These are phyloP conservation scores for Phytophthora kernoviae DNA, from an alignment of 352 stramenopile species.

Conservation along the genomic window DNA sequence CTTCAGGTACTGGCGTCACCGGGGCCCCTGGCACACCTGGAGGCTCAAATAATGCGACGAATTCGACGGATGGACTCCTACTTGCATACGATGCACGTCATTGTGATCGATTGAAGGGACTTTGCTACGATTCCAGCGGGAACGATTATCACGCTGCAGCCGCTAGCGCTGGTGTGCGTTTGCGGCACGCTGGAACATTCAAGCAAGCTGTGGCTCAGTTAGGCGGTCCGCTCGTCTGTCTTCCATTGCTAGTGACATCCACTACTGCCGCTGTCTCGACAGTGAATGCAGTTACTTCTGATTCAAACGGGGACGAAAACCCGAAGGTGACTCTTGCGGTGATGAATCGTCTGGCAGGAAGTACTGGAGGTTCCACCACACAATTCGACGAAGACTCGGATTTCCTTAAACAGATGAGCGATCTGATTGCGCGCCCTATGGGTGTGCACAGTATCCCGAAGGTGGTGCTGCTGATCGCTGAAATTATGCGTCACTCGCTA, in stretches of 20 bases:
- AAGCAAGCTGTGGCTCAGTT: conserved; percentile 75
- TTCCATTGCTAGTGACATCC: conserved; percentile 66
- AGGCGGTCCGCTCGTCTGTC: conserved; percentile 61
- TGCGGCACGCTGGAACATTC: conserved; percentile 70
- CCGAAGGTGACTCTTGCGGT: conserved; percentile 3
- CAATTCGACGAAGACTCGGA: conserved; percentile 82
- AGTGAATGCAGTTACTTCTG: conserved; percentile 18
- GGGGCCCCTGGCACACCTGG: conserved; percentile 26
- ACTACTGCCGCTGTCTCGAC: conserved; percentile 41
- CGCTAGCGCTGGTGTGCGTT: conserved; percentile 57
- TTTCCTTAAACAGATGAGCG: conserved; percentile 76
- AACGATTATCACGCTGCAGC: conserved; percentile 70
- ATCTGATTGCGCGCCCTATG: conserved; percentile 75
- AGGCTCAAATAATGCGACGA: conserved; percentile 28
- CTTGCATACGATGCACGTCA: conserved; percentile 72
- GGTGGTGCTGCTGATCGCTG: conserved; percentile 75
- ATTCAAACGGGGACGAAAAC: conserved; percentile 11
- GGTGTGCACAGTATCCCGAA: conserved; percentile 72
- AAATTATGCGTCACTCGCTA: conserved; percentile 87
- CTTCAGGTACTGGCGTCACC: conserved; percentile 38
- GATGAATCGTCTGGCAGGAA: conserved; percentile 15
- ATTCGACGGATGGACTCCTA: conserved; percentile 57
- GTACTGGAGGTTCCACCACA: conserved; percentile 34
- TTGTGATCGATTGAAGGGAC: conserved; percentile 60
- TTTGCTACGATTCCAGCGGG: conserved; percentile 75